Percentiles rank a stretch among this genome's conserved stretches.
Evolutionary conservation across 2,329 filamentous ascomycete species (phyloP).

Genomic region (Karstenula rhodostoma): DNA sequence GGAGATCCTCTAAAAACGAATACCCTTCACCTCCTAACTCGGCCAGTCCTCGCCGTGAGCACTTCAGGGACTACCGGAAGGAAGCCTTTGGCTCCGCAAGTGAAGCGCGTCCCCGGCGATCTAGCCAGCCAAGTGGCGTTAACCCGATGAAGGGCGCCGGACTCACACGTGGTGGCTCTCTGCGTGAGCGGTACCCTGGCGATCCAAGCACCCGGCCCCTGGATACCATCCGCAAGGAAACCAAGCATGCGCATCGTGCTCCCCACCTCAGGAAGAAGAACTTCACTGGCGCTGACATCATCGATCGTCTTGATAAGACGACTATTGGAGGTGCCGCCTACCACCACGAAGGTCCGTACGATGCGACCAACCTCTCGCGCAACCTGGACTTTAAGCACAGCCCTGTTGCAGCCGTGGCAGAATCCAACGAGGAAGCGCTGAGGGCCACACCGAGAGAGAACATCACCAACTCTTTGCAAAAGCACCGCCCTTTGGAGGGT

Average conservation of each 20-base stretch:
- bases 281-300: conserved; percentile 75
- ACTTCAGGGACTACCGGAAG: conserved; percentile 45
- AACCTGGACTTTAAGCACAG: conserved; percentile 71
- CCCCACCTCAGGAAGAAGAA: conserved; percentile 72
- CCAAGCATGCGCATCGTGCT: conserved; percentile 70
- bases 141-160: conserved; percentile 34
- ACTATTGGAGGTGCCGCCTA: conserved; percentile 64
- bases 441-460: conserved; percentile 82
- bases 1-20: conserved; percentile 35
- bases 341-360: conserved; percentile 91
- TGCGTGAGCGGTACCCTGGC: conserved; percentile 68
- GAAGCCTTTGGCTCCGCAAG: conserved; percentile 42
- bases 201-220: conserved; percentile 73
- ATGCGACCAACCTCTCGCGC: conserved; percentile 77
- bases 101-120: conserved; percentile 42
- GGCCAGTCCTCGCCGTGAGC: conserved; percentile 59
- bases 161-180: conserved; percentile 58
- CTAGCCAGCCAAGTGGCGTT: conserved; percentile 42
- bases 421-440: conserved; percentile 78
- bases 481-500: conserved; percentile 82
- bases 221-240: conserved; percentile 70
- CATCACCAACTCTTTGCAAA: conserved; percentile 74
- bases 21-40: conserved; percentile 64
- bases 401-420: conserved; percentile 78
- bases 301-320: conserved; percentile 80